These are phyloP conservation scores for Colletotrichum filicis DNA, from an alignment of 2,329 filamentous ascomycete species.

Conservation along the genomic window DNA sequence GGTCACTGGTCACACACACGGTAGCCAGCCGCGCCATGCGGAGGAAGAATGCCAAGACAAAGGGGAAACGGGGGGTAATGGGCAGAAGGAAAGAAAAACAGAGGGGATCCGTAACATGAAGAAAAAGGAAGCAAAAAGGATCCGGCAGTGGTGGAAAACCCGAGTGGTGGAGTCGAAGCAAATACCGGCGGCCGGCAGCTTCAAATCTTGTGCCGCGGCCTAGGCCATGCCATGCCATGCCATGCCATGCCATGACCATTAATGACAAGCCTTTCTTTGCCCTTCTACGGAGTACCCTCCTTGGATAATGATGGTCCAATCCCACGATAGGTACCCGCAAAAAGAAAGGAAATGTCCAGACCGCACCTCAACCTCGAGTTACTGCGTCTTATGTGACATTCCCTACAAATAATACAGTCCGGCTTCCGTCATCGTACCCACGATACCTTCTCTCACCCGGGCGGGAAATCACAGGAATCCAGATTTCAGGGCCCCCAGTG, in stretches of 20 bases:
- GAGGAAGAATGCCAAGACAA: not conserved
- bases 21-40: not conserved
- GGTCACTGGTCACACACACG: not conserved
- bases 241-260: not conserved
- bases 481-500: not conserved
- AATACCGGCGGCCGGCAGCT: constrained; percentile 28
- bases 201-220: not conserved
- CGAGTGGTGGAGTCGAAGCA: constrained; percentile 18
- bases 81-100: not conserved
- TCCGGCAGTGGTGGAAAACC: constrained; percentile 16
- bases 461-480: not conserved
- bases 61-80: not conserved
- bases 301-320: too few relatives aligned
- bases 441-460: not conserved
- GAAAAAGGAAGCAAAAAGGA: constrained; percentile 4
- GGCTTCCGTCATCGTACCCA: not conserved
- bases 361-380: too few relatives aligned
- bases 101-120: not conserved
- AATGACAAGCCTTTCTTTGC: not conserved
- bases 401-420: not conserved
- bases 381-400: not conserved
- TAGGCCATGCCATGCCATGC: constrained; percentile 4
- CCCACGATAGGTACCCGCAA: not conserved
- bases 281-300: too few relatives aligned
- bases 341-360: not conserved